Base-by-base conservation (phyloP, 2,329 filamentous ascomycete species). In the Metarhizium humberi region DNA sequence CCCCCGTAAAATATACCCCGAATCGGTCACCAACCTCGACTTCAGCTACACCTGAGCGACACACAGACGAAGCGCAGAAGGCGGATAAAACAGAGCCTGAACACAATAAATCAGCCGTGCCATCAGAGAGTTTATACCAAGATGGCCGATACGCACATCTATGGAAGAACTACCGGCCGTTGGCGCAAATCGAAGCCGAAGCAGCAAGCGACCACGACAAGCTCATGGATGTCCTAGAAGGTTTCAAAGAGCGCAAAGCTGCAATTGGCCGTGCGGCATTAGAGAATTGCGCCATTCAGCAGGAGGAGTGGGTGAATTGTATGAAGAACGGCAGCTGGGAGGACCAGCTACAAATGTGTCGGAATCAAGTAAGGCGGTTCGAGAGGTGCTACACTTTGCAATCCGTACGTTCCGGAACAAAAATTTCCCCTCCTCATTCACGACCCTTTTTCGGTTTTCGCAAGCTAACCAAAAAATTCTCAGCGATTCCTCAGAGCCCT, bases 221-320 rank as follows among this genome's bases (percentile, higher is more conserved):
- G 69, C 79, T 95, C 61, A 79, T 81, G 68, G 84, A 90, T 67
- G 85, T 97, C 55, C 76, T 96, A 52, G 87, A 92, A 53, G 85
- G 84, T 6, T 95, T 86, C 78, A 95, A 96, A 69, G 84, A 89
- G 66, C 85, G 91, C 58, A 90, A 88, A 67, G 80, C 82, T 38
- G 80, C 84, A 55, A 88, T 97, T 58, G 89, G 88, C 34, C 78
- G 81, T 46, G 88, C 90, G 1, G 92, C 92, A 10, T 77, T 96
- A 66, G 94, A 99, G 74, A 99, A 97, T 69, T 99, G 94, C 71
- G 87, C 90, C 1, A 71, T 92, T 58, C 90, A 95, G 68, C 90
- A 96, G 73, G 78, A 90, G 67, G 86, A 86, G 56, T 86, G 95
- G 76, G 84, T 86, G 57, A 79, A 87, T 50, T 99, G 94, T 76